A percentile compares a stretch with the other conserved stretches of the same genome.
Evolutionary conservation across 2,329 filamentous ascomycete genomes (phyloP).

Genomic region (Neopestalotiopsis sp.): DNA sequence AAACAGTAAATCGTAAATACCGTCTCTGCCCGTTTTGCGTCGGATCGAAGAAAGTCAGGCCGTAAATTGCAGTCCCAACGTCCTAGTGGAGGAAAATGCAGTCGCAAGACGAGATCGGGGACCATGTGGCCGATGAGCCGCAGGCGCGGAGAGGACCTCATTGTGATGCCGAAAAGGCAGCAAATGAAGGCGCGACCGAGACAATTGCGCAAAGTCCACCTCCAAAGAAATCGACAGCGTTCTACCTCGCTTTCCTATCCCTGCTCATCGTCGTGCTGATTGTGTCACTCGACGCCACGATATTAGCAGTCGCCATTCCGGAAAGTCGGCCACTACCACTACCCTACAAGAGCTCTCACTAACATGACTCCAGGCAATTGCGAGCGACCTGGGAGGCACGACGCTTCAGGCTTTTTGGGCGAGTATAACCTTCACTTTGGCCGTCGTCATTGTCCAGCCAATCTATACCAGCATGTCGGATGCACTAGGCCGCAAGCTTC

Average conservation of each 20-base stretch:
- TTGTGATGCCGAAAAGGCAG: background rate
- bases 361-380: conserved; percentile 24
- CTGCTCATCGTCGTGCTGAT: background rate
- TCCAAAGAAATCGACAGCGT: background rate
- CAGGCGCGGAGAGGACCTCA: background rate
- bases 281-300: background rate
- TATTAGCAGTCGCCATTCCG: conserved; percentile 4
- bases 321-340: background rate
- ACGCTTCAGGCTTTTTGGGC: conserved; percentile 40
- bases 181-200: background rate
- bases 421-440: conserved; percentile 36
- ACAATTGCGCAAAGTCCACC: background rate
- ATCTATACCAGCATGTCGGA: conserved; percentile 36
- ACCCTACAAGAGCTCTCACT: background rate
- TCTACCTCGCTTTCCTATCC: background rate
- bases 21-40: no score
- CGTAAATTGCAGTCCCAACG: background rate
- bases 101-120: background rate
- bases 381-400: conserved; percentile 29
- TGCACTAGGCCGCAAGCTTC: conserved; percentile 37
- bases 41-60: background rate
- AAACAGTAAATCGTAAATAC: background rate
- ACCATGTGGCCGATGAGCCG: background rate
- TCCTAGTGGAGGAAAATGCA: background rate
- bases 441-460: conserved; percentile 32